Base-by-base conservation (phyloP, 805 yeast genomes). In the Starmerella riodocensis region DNA sequence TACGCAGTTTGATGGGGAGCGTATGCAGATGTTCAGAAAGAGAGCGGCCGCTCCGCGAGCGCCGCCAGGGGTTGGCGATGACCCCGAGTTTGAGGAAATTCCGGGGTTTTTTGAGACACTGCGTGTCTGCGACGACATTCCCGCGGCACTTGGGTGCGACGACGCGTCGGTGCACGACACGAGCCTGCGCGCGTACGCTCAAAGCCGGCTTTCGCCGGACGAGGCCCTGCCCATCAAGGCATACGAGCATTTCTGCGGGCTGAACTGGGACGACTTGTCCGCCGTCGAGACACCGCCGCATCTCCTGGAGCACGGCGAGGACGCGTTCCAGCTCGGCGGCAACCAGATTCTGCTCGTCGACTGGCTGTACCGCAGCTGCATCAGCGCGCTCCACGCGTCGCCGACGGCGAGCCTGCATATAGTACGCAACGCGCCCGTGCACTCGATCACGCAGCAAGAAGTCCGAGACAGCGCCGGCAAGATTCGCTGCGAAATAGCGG, bases 201-300 rank as follows among this genome's bases (percentile, higher is more conserved):
- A 19, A 6, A 18, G 20, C n/a, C 13, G 21, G 28, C 13, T 26
- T 16, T 13, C 14, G 9, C 12, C 36, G 5, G 17, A 20, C 6
- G 22, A 9, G n/a, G 23, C 40, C 4, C 12, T 20, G 6, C 27
- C 36, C 14, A 13, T 30, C 18, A 9, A 28, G 12, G 34, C 36
- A 14, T 37, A 30, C 26, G 40, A 37, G 23, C 27, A 16, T 16
- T 37, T 14, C 20, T 40, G 11, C 8, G 40, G 40, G 12, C 36
- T 30, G 29, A 20, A 20, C 8, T 37, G 40, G 40, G 13, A 13
- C n/a, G 20, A 30, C 6, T 34, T 37, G 16, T 37, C 40, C 12
- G 40, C 40, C n/a, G 36, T 37, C 19, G 40, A 37, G 27, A 30
- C 30, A 12, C 29, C 40, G 18, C 40, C 34, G 16, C 37, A 30